Evolutionary conservation across 2,329 filamentous ascomycete genomes (phyloP).

Genomic region (Ophiocordyceps sinensis): DNA sequence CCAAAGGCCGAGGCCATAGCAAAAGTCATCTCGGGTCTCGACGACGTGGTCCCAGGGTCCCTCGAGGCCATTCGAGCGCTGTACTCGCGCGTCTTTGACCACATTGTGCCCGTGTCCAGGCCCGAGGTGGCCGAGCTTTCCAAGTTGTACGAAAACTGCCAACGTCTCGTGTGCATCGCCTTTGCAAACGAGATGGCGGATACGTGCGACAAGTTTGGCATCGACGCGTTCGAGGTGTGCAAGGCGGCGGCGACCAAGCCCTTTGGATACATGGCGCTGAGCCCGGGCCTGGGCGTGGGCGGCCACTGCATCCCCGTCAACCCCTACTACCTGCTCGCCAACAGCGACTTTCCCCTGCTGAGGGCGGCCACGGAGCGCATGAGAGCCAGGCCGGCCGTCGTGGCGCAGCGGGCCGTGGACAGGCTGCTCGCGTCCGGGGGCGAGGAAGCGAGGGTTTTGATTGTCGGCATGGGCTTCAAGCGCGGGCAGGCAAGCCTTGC

Average conservation of each 20-base stretch:
- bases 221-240: conserved; percentile 36
- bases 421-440: conserved; percentile 7
- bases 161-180: conserved; percentile 38
- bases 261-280: conserved; percentile 35
- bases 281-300: conserved; percentile 34
- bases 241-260: conserved; percentile 34
- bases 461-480: conserved; percentile 37
- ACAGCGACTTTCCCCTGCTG: conserved; percentile 30
- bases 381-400: conserved; percentile 23
- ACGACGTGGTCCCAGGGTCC: conserved; percentile 28
- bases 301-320: conserved; percentile 44
- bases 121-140: conserved; percentile 44
- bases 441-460: conserved; percentile 18
- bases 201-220: too few relatives aligned
- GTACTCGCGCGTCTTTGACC: conserved; percentile 32
- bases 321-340: conserved; percentile 36
- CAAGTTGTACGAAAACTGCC: conserved; percentile 44
- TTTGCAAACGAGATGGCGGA: conserved; percentile 44
- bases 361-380: conserved; percentile 27
- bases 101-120: conserved; percentile 30
- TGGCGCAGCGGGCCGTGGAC: conserved; percentile 22
- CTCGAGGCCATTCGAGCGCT: conserved; percentile 26
- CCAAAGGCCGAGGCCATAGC: conserved; percentile 29
- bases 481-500: conserved; percentile 29
- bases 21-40: conserved; percentile 38